These are phyloP conservation scores for Ophiosphaerella herpotricha DNA, from an alignment of 2,329 filamentous ascomycete species.

Conservation along the genomic window DNA sequence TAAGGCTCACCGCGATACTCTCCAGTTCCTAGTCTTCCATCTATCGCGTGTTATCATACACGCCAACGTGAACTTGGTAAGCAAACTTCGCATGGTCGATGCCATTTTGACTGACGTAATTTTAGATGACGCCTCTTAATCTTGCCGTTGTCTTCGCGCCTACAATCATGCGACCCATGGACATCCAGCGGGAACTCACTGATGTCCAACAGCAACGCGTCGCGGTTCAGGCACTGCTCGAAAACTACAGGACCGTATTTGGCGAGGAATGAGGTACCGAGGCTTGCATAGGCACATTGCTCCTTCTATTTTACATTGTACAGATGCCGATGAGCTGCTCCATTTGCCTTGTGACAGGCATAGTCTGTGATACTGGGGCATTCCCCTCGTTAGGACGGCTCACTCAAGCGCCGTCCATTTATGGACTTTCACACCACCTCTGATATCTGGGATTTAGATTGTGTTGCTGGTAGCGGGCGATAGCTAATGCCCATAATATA, in stretches of 20 bases:
- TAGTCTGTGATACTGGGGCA: too few relatives aligned
- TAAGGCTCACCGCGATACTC: conserved; percentile 80
- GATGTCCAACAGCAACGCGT: conserved; percentile 94
- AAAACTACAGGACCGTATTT: conserved; percentile 85
- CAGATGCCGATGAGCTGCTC: too few relatives aligned
- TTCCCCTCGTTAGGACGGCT: too few relatives aligned
- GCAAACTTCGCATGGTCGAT: conserved; percentile 35
- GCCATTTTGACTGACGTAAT: conserved; percentile 15
- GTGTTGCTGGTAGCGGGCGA: too few relatives aligned
- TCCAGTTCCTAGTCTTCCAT: conserved; percentile 95
- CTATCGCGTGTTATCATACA: conserved; percentile 82
- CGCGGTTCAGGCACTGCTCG: conserved; percentile 89
- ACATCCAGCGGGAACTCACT: conserved; percentile 90
- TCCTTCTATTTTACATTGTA: background rate
- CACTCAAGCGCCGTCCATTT: too few relatives aligned
- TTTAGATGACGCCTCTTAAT: conserved; percentile 92
- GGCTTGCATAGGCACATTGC: background rate
- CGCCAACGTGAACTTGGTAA: conserved; percentile 81
- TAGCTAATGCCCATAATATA: too few relatives aligned
- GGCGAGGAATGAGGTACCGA: conserved; percentile 34
- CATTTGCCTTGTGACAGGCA: too few relatives aligned
- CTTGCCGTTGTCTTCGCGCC: conserved; percentile 96
- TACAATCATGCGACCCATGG: conserved; percentile 92
- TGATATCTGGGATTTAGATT: too few relatives aligned
- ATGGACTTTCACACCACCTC: too few relatives aligned